Evolutionary conservation across 2,329 filamentous ascomycete genomes (phyloP).

Genomic region (Sclerotiophoma versabilis): DNA sequence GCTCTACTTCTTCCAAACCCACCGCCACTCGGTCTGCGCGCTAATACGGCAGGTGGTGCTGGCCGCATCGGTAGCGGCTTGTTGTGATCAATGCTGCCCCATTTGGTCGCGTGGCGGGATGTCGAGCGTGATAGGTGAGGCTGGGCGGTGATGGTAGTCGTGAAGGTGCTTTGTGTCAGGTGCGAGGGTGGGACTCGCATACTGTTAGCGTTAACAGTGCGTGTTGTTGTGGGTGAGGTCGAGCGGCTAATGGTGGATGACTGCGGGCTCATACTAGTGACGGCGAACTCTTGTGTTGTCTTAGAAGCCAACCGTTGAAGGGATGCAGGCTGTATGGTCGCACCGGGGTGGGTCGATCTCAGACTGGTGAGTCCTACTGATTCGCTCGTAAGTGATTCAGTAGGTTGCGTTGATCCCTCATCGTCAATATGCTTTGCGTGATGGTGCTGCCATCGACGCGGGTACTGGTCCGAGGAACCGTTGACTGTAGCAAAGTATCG

Average conservation of each 20-base stretch:
- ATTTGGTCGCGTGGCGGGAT: not conserved
- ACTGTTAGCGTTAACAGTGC: not conserved
- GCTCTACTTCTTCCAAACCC: conserved; percentile 1
- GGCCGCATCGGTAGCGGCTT: conserved; percentile 13
- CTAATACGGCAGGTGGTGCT: not conserved
- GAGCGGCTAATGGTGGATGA: not conserved
- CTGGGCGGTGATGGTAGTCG: conserved; percentile 10
- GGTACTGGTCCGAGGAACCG: conserved; percentile 3
- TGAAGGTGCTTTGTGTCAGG: conserved; percentile 1
- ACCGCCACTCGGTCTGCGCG: not conserved
- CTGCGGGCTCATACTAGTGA: not conserved
- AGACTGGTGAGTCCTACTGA: not conserved
- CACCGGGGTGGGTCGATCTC: not conserved
- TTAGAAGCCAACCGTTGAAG: not conserved
- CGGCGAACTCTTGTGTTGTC: not conserved
- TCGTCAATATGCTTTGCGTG: conserved; percentile 10
- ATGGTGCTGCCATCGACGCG: conserved; percentile 11
- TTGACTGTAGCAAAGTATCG: conserved; percentile 30
- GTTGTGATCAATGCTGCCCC: conserved; percentile 3
- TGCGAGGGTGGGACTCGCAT: conserved; percentile 6
- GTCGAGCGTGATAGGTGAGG: conserved; percentile 4
- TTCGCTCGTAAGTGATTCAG: not conserved
- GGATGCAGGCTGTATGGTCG: not conserved
- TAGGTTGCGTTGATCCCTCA: conserved; percentile 1
- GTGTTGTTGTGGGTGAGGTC: not conserved